phyloP scores from a whole-genome alignment of 805 yeast genomes.

The Kregervanrija pseudodelftensis region DNA sequence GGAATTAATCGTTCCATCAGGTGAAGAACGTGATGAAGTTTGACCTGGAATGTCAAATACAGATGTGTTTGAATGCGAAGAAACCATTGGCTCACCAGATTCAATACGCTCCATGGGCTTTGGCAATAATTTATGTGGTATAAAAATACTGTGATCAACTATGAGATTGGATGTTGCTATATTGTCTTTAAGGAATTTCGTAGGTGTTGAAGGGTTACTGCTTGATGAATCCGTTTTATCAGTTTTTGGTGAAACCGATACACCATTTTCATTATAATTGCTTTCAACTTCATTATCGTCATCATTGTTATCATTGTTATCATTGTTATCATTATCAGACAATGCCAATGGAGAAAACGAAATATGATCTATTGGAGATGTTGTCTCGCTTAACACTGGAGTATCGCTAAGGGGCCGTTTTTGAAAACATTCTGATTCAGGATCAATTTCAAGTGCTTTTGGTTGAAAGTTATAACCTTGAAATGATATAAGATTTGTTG shows the following conservation, averaged over 20 bases:
- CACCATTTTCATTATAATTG: not conserved
- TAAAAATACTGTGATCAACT: too few relatives aligned
- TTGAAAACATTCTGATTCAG: constrained; percentile 29
- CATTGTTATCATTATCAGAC: constrained; percentile 25
- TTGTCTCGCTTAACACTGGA: constrained; percentile 51
- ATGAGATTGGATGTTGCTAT: not conserved
- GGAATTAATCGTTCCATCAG: constrained; percentile 58
- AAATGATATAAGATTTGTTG: too few relatives aligned
- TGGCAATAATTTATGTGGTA: not conserved
- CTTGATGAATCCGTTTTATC: too few relatives aligned
- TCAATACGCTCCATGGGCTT: constrained; percentile 3
- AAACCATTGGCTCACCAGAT: constrained; percentile 2
- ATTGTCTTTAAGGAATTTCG: too few relatives aligned
- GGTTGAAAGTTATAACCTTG: too few relatives aligned
- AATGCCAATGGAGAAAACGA: constrained; percentile 19
- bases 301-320: constrained; percentile 23
- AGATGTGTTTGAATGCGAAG: not conserved
- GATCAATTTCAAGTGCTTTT: too few relatives aligned
- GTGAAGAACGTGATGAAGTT: constrained; percentile 70
- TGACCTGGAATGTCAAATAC: constrained; percentile 91
- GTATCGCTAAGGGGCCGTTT: constrained; percentile 72
- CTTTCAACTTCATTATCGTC: constrained; percentile 12
- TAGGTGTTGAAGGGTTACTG: too few relatives aligned
- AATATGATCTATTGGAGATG: constrained; percentile 38
- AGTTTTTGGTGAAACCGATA: not conserved